A percentile compares a stretch with the other conserved stretches of the same genome.
These are phyloP conservation scores for Rhodotorula sp. DNA, from an alignment of 1,284 basidiomycete species.

Conservation along the genomic window DNA sequence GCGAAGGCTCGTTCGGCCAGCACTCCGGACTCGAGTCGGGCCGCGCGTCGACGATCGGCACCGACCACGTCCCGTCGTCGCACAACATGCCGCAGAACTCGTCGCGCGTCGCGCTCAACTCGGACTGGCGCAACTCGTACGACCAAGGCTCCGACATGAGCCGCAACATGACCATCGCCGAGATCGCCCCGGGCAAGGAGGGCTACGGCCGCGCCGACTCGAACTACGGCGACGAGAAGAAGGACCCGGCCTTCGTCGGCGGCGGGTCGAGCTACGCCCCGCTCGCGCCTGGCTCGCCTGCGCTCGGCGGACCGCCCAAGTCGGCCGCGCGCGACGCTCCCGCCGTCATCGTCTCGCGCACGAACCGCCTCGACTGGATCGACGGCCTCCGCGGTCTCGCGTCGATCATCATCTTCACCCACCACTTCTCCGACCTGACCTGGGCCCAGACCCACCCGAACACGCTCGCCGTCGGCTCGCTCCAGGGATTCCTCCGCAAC, in stretches of 20 bases:
- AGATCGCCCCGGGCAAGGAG: constrained; percentile 42
- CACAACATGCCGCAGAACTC: constrained; percentile 44
- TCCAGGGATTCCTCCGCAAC: constrained; percentile 46
- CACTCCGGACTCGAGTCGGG: constrained; percentile 44
- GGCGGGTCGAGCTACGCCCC: constrained; percentile 35
- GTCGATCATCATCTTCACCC: constrained; percentile 50
- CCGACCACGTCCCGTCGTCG: constrained; percentile 39
- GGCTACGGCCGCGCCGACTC: constrained; percentile 40
- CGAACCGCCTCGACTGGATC: constrained; percentile 50
- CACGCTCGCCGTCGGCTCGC: constrained; percentile 47
- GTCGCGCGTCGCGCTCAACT: constrained; percentile 47
- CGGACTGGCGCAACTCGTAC: constrained; percentile 46
- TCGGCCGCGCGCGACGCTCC: constrained; percentile 35
- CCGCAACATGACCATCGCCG: constrained; percentile 37
- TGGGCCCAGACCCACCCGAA: constrained; percentile 47
- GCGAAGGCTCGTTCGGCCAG: constrained; percentile 44
- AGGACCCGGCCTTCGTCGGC: constrained; percentile 33
- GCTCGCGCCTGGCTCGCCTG: constrained; percentile 43
- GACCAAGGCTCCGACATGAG: constrained; percentile 43
- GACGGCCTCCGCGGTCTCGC: constrained; percentile 51
- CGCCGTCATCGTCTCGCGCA: constrained; percentile 44
- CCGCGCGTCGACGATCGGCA: constrained; percentile 47
- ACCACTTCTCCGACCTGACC: constrained; percentile 50
- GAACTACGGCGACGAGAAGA: constrained; percentile 38
- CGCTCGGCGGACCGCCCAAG: constrained; percentile 39